phyloP scores from a whole-genome alignment of 306 rosid genomes.

The Hippophae tibetana region DNA sequence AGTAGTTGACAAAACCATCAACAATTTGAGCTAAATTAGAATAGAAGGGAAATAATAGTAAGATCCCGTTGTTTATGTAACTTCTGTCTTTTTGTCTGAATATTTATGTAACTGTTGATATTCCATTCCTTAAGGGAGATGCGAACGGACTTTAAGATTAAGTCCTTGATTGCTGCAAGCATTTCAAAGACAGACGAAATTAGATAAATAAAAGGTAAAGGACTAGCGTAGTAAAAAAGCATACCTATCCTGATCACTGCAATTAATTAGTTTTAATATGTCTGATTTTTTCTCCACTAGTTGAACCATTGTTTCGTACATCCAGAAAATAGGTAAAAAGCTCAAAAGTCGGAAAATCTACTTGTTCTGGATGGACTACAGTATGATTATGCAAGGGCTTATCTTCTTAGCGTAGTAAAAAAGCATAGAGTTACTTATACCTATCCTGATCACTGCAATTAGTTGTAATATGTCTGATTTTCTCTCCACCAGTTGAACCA shows the following conservation, averaged over 20 bases:
- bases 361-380: constrained; percentile 17
- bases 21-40: no score
- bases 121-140: constrained; percentile 20
- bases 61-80: no score
- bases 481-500: constrained; percentile 27
- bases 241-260: constrained; percentile 29
- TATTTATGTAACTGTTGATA: constrained; percentile 30
- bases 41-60: no score
- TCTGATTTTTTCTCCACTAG: constrained; percentile 19
- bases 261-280: constrained; percentile 17
- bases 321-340: constrained; percentile 19
- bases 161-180: constrained; percentile 25
- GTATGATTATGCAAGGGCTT: no score
- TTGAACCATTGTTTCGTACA: constrained; percentile 26
- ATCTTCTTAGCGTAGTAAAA: no score
- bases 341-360: constrained; percentile 22
- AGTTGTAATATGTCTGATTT: constrained; percentile 15
- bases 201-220: no score
- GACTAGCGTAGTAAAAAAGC: no score
- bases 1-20: no score
- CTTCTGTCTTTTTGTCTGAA: constrained; percentile 16
- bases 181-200: no score
- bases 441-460: constrained; percentile 24
- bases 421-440: constrained; percentile 4
- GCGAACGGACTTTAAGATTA: constrained; percentile 38